Conservation (phyloP, 192 early-diverging fungal species). For the Coemansia sp. region DNA sequence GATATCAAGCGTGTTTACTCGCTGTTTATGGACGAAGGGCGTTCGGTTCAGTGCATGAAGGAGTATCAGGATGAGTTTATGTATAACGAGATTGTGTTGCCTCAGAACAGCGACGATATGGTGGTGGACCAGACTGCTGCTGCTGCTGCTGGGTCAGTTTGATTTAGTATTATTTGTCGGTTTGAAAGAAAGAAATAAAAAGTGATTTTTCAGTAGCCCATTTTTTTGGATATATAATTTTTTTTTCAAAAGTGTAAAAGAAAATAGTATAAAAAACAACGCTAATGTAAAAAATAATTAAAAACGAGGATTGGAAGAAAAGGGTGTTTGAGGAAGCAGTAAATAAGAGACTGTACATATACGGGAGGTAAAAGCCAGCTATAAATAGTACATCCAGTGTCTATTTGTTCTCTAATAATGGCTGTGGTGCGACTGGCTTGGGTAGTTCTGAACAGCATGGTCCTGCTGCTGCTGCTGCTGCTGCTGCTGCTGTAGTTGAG, state of each 20-base stretch:
- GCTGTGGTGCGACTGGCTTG: conserved; percentile 2
- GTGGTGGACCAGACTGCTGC: conserved; percentile 27
- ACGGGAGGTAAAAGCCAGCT: background rate
- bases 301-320: background rate
- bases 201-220: background rate
- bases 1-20: conserved; percentile 95
- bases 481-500: conserved; percentile 6
- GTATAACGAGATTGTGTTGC: conserved; percentile 66
- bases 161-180: background rate
- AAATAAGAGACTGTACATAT: conserved; percentile 1
- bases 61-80: conserved; percentile 94
- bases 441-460: conserved; percentile 5
- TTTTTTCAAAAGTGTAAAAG: conserved; percentile 8
- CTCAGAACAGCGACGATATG: conserved; percentile 26
- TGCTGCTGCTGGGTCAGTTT: background rate
- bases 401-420: background rate
- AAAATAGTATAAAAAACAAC: conserved; percentile 2
- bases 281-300: background rate
- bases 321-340: background rate
- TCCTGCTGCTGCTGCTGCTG: conserved; percentile 9
- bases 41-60: conserved; percentile 93
- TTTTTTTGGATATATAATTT: background rate
- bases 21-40: conserved; percentile 94
- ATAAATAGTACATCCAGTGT: background rate
- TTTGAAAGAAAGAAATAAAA: background rate